Conservation (phyloP, 148 eudicot genomes). For the Chenopodium suecicum region DNA sequence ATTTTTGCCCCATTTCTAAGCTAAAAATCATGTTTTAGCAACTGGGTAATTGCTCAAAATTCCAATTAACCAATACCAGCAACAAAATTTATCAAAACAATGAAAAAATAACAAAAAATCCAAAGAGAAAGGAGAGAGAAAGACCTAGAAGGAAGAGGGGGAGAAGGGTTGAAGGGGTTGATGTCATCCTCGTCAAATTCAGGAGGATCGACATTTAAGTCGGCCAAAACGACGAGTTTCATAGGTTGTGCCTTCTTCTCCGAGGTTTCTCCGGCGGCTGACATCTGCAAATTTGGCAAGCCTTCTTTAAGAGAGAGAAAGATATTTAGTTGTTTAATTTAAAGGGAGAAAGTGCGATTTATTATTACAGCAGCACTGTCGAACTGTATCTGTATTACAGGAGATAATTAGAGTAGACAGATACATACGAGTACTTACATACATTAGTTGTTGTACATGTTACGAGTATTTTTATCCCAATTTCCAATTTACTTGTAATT, state of each 20-base stretch:
- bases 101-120: not conserved
- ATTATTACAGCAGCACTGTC: too few species aligned
- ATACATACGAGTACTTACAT: too few species aligned
- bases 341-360: not conserved
- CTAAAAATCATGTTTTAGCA: not conserved
- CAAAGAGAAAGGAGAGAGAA: not conserved
- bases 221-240: slow-evolving; percentile 65
- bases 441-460: too few species aligned
- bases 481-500: too few species aligned
- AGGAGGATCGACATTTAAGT: slow-evolving; percentile 85
- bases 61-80: not conserved
- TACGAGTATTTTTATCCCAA: too few species aligned
- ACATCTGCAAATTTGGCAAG: not conserved
- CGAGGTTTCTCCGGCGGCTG: slow-evolving; percentile 13
- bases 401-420: too few species aligned
- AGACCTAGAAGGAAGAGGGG: slow-evolving; percentile 23
- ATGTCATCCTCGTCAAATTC: slow-evolving; percentile 55
- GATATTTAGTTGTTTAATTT: not conserved
- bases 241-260: slow-evolving; percentile 27
- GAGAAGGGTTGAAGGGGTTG: slow-evolving; percentile 16
- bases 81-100: not conserved
- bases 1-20: not conserved
- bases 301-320: not conserved
- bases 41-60: not conserved
- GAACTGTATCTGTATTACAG: too few species aligned